Evolutionary conservation across 768 basidiomycete genomes (phyloP), one percentile per base, ranked within the genome.

Genomic region (Leccinum subgranulosum): DNA sequence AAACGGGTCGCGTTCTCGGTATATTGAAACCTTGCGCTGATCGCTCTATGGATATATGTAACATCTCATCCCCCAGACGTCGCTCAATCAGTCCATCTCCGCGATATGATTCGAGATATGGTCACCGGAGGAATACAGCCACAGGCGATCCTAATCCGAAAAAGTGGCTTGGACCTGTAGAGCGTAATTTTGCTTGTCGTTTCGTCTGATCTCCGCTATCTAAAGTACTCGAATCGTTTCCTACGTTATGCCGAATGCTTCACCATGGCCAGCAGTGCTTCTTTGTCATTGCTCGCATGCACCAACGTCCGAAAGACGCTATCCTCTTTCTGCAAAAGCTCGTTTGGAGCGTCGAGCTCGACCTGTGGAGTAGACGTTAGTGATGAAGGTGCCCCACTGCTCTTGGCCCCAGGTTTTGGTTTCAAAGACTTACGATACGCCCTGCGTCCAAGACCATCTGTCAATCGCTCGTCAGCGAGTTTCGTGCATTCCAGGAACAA

Each of bases 1-100:
- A 28, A 74, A 76, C 47, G 78, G 79, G 56, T 66, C 76, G 52
- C 73, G 76, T 62, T 68, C 76, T 70, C 64, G 78, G 85, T 77
- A 23, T 47, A 60, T 27, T 46, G n/a, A n/a, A n/a, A n/a, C 17
- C 27, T 41, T 58, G 4, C 53, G 58, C 23, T 48, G 15, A 2
- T 25, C 4, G 12, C 3, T 17, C 0, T 21, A 2, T 23, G 6
- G n/a, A 15, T 19, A 59, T 23, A 58, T 47, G 4, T 10, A 36
- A 54, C 25, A 47, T 25, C 19, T 41, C 52, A n/a, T 53, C 23
- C 25, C 58, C 28, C 58, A 88, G 87, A 56, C 86, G 89, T 63
- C 86, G 89, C 53, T 92, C 90, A 33, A 79, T 84, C 64, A 91
- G 89, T 64, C 83, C 82, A 58, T 79, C 81, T 59, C 74, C 81